Conservation (phyloP, 1,284 basidiomycete genomes). For the Fomitopsis palustris region DNA sequence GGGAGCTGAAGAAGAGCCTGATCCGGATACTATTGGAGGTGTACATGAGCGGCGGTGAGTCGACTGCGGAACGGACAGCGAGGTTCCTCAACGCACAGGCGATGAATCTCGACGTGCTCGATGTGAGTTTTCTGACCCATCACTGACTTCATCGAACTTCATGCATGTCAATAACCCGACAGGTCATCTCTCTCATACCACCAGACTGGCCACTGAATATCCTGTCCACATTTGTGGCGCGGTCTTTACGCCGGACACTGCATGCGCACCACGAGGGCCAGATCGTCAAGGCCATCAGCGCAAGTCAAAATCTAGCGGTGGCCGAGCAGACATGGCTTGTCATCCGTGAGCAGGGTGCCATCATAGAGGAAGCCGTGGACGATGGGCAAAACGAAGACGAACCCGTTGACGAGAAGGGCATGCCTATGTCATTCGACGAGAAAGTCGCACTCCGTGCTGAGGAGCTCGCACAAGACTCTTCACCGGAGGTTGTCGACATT, state of each 20-base stretch:
- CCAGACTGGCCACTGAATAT: conserved; percentile 69
- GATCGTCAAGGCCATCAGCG: conserved; percentile 68
- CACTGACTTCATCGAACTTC: conserved; percentile 4
- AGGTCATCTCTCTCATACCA: conserved; percentile 75
- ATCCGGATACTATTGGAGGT: conserved; percentile 74
- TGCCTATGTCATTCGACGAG: conserved; percentile 24
- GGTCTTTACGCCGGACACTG: conserved; percentile 74
- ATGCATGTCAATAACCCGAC: not conserved
- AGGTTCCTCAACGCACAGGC: conserved; percentile 77
- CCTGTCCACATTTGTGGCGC: conserved; percentile 73
- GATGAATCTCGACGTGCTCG: conserved; percentile 69
- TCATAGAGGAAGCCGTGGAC: conserved; percentile 61
- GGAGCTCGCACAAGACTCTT: conserved; percentile 2
- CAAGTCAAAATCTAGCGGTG: conserved; percentile 67
- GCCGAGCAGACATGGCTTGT: conserved; percentile 51
- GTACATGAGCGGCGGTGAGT: conserved; percentile 68
- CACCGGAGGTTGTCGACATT: conserved; percentile 14
- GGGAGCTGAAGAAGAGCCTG: conserved; percentile 54
- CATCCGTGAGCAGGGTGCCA: conserved; percentile 59
- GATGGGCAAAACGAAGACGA: conserved; percentile 28
- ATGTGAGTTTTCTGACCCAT: conserved; percentile 46
- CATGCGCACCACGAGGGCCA: conserved; percentile 68
- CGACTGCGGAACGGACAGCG: conserved; percentile 52
- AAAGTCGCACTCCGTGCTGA: conserved; percentile 13
- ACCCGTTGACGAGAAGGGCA: conserved; percentile 21